These are phyloP conservation scores for Gelatoporia subvermispora DNA, from an alignment of 768 basidiomycete genomes.

Conservation along the genomic window DNA sequence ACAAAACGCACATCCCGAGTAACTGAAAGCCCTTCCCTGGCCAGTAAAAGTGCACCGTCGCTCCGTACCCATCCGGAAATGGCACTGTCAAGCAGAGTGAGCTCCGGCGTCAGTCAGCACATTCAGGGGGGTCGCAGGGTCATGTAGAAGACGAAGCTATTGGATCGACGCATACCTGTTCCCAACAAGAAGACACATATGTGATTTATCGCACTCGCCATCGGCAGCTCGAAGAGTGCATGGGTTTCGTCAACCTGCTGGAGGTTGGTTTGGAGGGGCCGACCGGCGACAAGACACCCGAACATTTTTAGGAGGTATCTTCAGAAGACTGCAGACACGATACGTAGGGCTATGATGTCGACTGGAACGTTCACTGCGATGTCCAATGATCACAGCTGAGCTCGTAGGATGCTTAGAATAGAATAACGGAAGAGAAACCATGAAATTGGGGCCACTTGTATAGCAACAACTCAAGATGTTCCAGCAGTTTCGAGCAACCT, in stretches of 20 bases:
- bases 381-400: no score
- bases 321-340: background rate
- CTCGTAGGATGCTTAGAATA: no score
- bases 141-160: background rate
- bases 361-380: no score
- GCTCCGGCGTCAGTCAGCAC: background rate
- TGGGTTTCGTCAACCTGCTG: constrained; percentile 82
- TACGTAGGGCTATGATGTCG: no score
- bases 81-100: constrained; percentile 41
- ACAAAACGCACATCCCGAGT: constrained; percentile 65
- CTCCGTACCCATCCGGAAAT: constrained; percentile 81
- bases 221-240: constrained; percentile 69
- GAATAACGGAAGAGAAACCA: no score
- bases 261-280: constrained; percentile 73
- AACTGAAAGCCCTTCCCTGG: constrained; percentile 84
- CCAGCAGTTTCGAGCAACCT: no score
- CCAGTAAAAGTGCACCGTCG: constrained; percentile 82
- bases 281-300: constrained; percentile 75
- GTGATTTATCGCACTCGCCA: constrained; percentile 75
- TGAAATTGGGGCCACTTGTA: no score
- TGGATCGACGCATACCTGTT: constrained; percentile 45
- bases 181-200: constrained; percentile 81
- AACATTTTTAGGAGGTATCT: constrained; percentile 45
- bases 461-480: no score
- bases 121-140: background rate